phyloP scores from a whole-genome alignment of 2,329 filamentous ascomycete genomes.

The Curvularia lunata region DNA sequence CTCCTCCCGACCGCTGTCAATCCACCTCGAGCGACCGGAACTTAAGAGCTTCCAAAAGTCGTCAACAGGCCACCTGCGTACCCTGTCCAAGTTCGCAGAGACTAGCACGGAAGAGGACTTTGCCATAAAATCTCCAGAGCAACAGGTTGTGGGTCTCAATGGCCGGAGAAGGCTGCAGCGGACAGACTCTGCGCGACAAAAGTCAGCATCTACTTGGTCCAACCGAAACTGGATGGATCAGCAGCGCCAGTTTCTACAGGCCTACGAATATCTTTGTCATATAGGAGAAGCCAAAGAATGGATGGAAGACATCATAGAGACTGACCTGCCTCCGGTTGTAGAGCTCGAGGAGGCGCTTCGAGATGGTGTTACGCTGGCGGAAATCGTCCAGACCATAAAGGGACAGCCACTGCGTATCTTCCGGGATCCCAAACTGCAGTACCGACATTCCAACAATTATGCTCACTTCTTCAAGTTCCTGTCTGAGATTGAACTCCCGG shows the following conservation, averaged over 20 bases:
- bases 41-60: constrained; percentile 84
- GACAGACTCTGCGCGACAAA: constrained; percentile 62
- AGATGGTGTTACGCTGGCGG: constrained; percentile 91
- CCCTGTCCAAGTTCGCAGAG: constrained; percentile 82
- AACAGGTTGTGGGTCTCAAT: constrained; percentile 86
- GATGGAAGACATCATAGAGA: constrained; percentile 91
- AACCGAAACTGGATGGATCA: constrained; percentile 98
- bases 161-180: constrained; percentile 84
- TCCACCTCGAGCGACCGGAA: constrained; percentile 59
- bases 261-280: constrained; percentile 98
- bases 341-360: constrained; percentile 90
- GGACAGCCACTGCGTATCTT: constrained; percentile 82
- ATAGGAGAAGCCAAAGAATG: constrained; percentile 99
- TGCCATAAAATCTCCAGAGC: constrained; percentile 74
- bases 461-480: constrained; percentile 94
- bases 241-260: constrained; percentile 92
- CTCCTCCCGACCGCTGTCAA: constrained; percentile 37
- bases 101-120: constrained; percentile 80
- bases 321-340: constrained; percentile 87
- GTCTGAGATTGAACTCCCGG: constrained; percentile 88
- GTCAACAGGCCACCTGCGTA: constrained; percentile 86
- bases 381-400: constrained; percentile 88
- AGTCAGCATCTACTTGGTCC: constrained; percentile 68
- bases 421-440: constrained; percentile 82
- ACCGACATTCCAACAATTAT: constrained; percentile 96